These are phyloP conservation scores for Vanrija humicola DNA, from an alignment of 1,284 basidiomycete species.

Conservation along the genomic window DNA sequence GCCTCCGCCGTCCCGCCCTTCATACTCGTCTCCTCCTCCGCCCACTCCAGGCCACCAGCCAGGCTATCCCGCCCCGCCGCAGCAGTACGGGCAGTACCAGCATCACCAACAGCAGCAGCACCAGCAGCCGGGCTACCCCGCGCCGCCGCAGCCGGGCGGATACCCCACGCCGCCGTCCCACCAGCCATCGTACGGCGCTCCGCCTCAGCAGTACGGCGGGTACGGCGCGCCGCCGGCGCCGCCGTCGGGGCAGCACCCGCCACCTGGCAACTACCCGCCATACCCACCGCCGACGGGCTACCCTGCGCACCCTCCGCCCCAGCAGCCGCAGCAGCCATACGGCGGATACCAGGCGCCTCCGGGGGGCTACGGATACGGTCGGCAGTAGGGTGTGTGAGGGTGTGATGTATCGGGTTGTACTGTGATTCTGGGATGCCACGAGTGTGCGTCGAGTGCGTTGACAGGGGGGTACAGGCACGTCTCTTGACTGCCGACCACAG, in stretches of 20 bases:
- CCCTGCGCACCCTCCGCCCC: constrained; percentile 5
- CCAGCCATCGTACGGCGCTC: constrained; percentile 3
- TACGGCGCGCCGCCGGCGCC: background rate
- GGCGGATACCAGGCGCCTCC: constrained; percentile 15
- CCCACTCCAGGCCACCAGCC: background rate
- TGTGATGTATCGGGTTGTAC: too few relatives aligned
- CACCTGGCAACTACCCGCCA: background rate
- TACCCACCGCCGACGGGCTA: background rate
- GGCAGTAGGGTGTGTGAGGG: too few relatives aligned
- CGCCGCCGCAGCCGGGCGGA: constrained; percentile 4
- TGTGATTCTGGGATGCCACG: too few relatives aligned
- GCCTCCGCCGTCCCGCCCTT: constrained; percentile 6
- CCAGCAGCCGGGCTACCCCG: constrained; percentile 4
- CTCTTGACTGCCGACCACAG: too few relatives aligned
- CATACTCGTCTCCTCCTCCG: constrained; percentile 3
- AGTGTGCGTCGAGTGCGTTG: too few relatives aligned
- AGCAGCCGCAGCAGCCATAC: constrained; percentile 9
- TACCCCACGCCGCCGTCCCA: constrained; percentile 6
- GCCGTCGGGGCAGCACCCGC: background rate
- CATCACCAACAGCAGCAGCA: background rate
- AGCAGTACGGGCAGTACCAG: background rate
- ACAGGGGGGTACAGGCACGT: too few relatives aligned
- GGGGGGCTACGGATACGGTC: constrained; percentile 9
- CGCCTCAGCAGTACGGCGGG: background rate
- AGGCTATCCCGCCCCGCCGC: background rate